Evolutionary conservation across 2,329 filamentous ascomycete species (phyloP).

Genomic region (Ophiocordyceps polyrhachis-furcata): DNA sequence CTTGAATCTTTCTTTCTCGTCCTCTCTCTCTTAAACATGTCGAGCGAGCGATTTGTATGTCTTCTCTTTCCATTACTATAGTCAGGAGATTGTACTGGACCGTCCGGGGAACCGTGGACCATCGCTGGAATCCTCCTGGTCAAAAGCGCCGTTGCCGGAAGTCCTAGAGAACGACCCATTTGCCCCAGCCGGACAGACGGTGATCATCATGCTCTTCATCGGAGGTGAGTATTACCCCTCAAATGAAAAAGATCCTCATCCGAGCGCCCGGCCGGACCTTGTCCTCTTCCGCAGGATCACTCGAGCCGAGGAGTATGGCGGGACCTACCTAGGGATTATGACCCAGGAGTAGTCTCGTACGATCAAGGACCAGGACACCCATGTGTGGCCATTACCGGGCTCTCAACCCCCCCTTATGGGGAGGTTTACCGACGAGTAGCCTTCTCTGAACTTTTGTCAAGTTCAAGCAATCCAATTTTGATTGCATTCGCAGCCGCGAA

Average conservation of each 20-base stretch:
- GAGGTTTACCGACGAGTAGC: not conserved
- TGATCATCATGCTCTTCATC: not conserved
- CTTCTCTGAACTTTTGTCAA: slow-evolving; percentile 1
- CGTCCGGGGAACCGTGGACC: slow-evolving; percentile 1
- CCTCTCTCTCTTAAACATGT: not conserved
- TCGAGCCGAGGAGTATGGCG: not conserved
- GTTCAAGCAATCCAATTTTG: slow-evolving; percentile 8
- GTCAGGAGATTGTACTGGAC: not conserved
- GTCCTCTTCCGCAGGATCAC: not conserved
- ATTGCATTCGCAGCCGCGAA: slow-evolving; percentile 9
- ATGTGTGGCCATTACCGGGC: not conserved
- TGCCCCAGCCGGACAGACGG: slow-evolving; percentile 4
- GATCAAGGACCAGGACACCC: not conserved
- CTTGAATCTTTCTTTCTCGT: slow-evolving; percentile 16
- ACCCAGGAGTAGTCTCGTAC: not conserved
- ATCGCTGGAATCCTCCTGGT: not conserved
- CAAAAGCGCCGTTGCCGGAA: not conserved
- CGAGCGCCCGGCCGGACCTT: not conserved
- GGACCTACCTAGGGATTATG: not conserved
- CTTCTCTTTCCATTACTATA: not conserved
- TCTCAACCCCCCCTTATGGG: not conserved
- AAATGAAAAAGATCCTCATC: not conserved
- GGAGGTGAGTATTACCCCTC: slow-evolving; percentile 2
- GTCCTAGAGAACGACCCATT: slow-evolving; percentile 3
- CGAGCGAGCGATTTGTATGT: not conserved